Conservation (phyloP, 768 basidiomycete species). For the Amanita molliuscula region DNA sequence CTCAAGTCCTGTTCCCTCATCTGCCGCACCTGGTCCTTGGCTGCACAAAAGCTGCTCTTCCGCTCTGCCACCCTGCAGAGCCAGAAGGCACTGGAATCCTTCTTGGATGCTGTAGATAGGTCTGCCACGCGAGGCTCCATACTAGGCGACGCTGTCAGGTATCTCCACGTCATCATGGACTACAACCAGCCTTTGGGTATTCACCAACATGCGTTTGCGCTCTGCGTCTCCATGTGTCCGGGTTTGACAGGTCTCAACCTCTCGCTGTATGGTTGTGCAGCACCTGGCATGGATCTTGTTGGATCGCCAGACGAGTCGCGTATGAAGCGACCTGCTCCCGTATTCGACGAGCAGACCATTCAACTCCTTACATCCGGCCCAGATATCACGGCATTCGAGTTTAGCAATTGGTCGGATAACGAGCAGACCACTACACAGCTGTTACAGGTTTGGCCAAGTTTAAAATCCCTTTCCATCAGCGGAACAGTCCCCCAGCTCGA, state of each 20-base stretch:
- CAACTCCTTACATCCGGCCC: conserved; percentile 46
- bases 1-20: conserved; percentile 51
- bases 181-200: conserved; percentile 56
- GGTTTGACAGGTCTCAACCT: conserved; percentile 46
- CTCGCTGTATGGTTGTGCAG: conserved; percentile 47
- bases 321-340: conserved; percentile 38
- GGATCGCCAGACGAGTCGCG: conserved; percentile 37
- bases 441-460: conserved; percentile 50
- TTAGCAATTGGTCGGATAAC: conserved; percentile 68
- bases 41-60: conserved; percentile 59
- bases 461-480: conserved; percentile 45
- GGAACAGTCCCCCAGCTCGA: conserved; percentile 47
- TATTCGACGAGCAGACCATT: conserved; percentile 43
- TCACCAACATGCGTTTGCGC: conserved; percentile 44
- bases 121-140: conserved; percentile 35
- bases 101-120: conserved; percentile 39
- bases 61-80: conserved; percentile 42
- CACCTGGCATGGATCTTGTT: conserved; percentile 39
- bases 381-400: conserved; percentile 38
- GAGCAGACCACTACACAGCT: conserved; percentile 46
- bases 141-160: conserved; percentile 42
- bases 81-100: conserved; percentile 41
- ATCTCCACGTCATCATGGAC: conserved; percentile 50
- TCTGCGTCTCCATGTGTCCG: conserved; percentile 48
- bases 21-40: conserved; percentile 54